phyloP scores from a whole-genome alignment of 2,329 filamentous ascomycete species.

The Fonsecaea pedrosoi region DNA sequence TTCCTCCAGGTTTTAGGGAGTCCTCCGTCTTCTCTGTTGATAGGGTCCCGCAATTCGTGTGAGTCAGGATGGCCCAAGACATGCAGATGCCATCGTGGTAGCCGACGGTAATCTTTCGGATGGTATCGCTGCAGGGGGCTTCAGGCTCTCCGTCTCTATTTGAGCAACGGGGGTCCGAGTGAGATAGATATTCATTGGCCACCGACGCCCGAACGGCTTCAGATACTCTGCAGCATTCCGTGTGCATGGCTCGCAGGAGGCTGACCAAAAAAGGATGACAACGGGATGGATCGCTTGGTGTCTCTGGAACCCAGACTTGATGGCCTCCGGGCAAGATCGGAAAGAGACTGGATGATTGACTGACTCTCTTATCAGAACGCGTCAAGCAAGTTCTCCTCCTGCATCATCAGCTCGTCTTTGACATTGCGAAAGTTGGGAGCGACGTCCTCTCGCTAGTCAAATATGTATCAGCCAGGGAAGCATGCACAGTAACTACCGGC shows the following conservation, averaged over 20 bases:
- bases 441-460: neutral
- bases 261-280: neutral
- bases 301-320: neutral
- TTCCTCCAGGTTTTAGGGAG: neutral
- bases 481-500: neutral
- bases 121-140: neutral
- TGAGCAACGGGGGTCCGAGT: neutral
- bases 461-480: neutral
- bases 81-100: neutral
- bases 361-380: neutral
- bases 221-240: neutral
- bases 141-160: neutral
- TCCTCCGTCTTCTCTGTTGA: neutral
- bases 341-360: neutral
- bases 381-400: neutral
- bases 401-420: neutral
- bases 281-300: neutral
- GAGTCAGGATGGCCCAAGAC: neutral
- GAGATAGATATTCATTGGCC: neutral
- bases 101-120: neutral
- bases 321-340: neutral
- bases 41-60: neutral
- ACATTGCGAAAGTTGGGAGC: neutral
- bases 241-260: neutral
- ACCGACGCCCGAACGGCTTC: neutral